Conservation (phyloP, 371 early-diverging fungal genomes). For the Mortierella sp. region DNA sequence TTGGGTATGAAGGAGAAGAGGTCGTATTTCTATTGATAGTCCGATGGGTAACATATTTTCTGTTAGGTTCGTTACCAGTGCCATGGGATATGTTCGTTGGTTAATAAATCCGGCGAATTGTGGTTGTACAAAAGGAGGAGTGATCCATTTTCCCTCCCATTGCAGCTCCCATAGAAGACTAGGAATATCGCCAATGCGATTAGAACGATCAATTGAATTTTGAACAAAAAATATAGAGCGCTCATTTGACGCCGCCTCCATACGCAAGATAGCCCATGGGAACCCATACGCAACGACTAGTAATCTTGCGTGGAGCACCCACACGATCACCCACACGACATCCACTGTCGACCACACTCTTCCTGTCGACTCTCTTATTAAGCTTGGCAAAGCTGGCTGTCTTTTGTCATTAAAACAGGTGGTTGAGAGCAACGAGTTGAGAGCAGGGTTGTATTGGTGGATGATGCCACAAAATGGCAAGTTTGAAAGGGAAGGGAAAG, state of each 20-base stretch:
- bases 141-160: neutral
- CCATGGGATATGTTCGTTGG: neutral
- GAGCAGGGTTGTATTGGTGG: slow-evolving; percentile 2
- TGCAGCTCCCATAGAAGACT: neutral
- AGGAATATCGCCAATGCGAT: neutral
- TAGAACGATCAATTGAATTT: neutral
- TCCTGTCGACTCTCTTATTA: neutral
- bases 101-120: neutral
- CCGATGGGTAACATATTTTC: neutral
- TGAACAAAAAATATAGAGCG: neutral
- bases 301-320: neutral
- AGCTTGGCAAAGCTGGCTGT: neutral
- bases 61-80: neutral
- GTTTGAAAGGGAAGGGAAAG: neutral
- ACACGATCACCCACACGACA: slow-evolving; percentile 3
- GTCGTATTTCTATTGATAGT: slow-evolving; percentile 83
- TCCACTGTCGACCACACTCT: neutral
- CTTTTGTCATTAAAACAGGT: neutral
- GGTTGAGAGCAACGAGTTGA: neutral
- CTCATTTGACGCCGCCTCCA: neutral
- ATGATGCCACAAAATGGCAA: slow-evolving; percentile 4
- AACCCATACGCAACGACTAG: neutral
- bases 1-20: slow-evolving; percentile 87
- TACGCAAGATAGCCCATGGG: neutral
- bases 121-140: neutral